Base-by-base conservation (phyloP, 164 flowering plant genomes). In the Vitis amurensis region DNA sequence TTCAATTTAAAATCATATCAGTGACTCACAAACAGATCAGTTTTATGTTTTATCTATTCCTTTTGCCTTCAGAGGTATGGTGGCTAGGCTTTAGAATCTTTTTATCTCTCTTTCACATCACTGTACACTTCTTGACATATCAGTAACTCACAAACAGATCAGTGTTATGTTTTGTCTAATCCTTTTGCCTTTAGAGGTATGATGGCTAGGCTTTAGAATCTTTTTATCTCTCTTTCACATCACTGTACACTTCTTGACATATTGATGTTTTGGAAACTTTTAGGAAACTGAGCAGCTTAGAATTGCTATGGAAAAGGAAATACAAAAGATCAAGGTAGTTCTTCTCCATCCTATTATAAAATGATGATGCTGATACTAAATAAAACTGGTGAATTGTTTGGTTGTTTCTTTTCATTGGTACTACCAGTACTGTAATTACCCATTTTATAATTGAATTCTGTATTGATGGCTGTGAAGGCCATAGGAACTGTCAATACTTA, bases 261-360 rank as follows among this genome's bases (percentile, higher is more conserved):
- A 15, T 50, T 66, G 52, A 37, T 15, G 16, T 71, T 57, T 30
- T 74, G 48, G 50, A 15, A 68, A 68, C 17, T n/a, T 70, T 62
- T 69, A 83, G 86, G 86, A 81, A 67, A 79, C 74, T 2, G 81
- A 72, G 61, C 79, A 78, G 63, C 82, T 83, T 5, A 79, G 50
- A 67, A 64, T 11, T 60, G 81, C 66, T 55, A 27, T 83, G 73
- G 76, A 75, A 61, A 75, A 74, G 74, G 86, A 77, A 71, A 61
- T 80, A 60, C 50, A 44, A 50, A 78, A 75, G 51, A 67, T 55
- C 8, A 68, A 81, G 82, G 86, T 83, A 76, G 6, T 16, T 52
- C 16, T 68, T 59, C 49, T 58, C 53, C 60, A 0, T 14, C 12
- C 3, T 12, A 23, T 30, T 19, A 29, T 0, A n/a, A 53, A 53